A percentile compares a stretch with the other conserved stretches of the same genome.
These are phyloP conservation scores for Silene uniflora DNA, from an alignment of 148 eudicot genomes.

Conservation along the genomic window DNA sequence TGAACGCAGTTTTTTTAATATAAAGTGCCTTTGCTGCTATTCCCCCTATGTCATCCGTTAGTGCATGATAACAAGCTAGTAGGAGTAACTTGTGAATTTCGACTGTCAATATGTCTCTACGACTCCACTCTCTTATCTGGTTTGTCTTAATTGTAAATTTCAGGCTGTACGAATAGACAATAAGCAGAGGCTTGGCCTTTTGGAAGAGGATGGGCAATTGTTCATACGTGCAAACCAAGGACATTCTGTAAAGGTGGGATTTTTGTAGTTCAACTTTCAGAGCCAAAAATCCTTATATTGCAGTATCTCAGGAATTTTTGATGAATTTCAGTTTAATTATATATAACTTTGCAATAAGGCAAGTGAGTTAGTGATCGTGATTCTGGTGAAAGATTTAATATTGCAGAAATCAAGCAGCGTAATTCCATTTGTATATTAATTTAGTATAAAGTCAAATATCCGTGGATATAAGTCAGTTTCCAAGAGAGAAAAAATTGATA, in stretches of 20 bases:
- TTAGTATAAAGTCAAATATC: too few relatives aligned
- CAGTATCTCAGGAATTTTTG: background rate
- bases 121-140: background rate
- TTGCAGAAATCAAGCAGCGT: too few relatives aligned
- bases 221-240: slow-evolving; percentile 97
- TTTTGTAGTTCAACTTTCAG: background rate
- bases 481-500: too few relatives aligned
- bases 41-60: background rate
- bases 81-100: background rate
- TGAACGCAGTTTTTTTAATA: too few relatives aligned
- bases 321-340: too few relatives aligned
- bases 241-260: slow-evolving; percentile 58
- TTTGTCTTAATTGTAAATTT: background rate
- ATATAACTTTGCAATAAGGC: too few relatives aligned
- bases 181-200: slow-evolving; percentile 83
- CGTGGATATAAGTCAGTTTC: too few relatives aligned
- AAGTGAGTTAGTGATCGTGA: too few relatives aligned
- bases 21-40: too few relatives aligned
- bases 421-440: too few relatives aligned
- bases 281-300: background rate
- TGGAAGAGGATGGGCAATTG: slow-evolving; percentile 90
- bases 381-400: too few relatives aligned
- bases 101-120: background rate
- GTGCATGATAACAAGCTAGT: background rate
- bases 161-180: slow-evolving; percentile 89